Percentiles rank a stretch among this genome's conserved stretches.
Conservation (phyloP, 2,329 filamentous ascomycete species). For the Fusarium sp. region DNA sequence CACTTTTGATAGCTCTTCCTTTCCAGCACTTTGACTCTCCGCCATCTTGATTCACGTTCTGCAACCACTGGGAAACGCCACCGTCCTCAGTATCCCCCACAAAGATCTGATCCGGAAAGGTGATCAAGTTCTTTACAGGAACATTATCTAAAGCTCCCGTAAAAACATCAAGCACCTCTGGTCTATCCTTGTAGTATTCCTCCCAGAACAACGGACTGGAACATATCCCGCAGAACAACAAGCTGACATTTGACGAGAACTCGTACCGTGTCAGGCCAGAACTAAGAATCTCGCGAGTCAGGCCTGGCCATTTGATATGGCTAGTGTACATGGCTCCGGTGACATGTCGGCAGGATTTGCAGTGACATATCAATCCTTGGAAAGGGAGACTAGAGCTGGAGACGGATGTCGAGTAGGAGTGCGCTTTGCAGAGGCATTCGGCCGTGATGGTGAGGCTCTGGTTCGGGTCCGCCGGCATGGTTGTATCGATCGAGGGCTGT, state of each 20-base stretch:
- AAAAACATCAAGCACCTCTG: slow-evolving; percentile 46
- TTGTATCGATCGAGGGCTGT: not conserved
- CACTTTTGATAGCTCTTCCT: slow-evolving; percentile 31
- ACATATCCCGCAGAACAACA: slow-evolving; percentile 60
- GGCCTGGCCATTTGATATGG: slow-evolving; percentile 34
- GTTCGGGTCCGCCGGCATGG: not conserved
- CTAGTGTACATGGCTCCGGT: slow-evolving; percentile 58
- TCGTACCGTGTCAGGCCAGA: slow-evolving; percentile 52
- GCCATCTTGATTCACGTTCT: slow-evolving; percentile 49
- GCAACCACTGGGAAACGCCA: slow-evolving; percentile 62
- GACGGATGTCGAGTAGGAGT: slow-evolving; percentile 54
- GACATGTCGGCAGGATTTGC: slow-evolving; percentile 61
- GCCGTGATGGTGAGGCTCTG: slow-evolving; percentile 35
- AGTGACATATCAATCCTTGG: slow-evolving; percentile 59
- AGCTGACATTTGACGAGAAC: slow-evolving; percentile 49
- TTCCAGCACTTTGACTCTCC: slow-evolving; percentile 44
- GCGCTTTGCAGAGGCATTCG: slow-evolving; percentile 60
- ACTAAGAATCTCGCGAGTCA: slow-evolving; percentile 14
- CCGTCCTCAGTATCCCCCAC: slow-evolving; percentile 65
- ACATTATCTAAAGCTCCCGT: slow-evolving; percentile 55
- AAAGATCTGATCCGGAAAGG: slow-evolving; percentile 55
- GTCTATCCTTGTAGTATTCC: slow-evolving; percentile 5
- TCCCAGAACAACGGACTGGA: slow-evolving; percentile 58
- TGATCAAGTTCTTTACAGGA: slow-evolving; percentile 45
- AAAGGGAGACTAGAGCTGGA: slow-evolving; percentile 55